Conservation (phyloP, 345 rosid species). For the Citrus australasica region DNA sequence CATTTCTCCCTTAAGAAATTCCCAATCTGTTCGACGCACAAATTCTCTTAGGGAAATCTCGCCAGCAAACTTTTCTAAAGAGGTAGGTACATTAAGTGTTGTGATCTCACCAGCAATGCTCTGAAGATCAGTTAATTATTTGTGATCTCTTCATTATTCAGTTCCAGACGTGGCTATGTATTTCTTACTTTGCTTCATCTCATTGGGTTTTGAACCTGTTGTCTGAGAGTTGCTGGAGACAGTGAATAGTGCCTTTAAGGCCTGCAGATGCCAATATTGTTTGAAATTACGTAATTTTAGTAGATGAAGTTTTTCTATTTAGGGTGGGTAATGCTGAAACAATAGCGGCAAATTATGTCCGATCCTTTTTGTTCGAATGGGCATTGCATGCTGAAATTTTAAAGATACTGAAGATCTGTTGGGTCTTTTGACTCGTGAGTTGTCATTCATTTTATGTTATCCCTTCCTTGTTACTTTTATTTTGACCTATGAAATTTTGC, state of each 20-base stretch:
- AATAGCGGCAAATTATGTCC: background rate
- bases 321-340: background rate
- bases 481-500: slow-evolving; percentile 21
- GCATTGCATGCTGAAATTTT: background rate
- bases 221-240: background rate
- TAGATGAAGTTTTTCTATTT: background rate
- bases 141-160: background rate
- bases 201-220: background rate
- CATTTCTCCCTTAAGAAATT: slow-evolving; percentile 53
- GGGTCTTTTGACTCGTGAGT: background rate
- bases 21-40: slow-evolving; percentile 58
- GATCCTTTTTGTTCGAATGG: background rate
- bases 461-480: background rate
- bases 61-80: slow-evolving; percentile 89
- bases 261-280: background rate
- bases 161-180: background rate
- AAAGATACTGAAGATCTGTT: background rate
- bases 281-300: too few relatives aligned
- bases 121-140: background rate
- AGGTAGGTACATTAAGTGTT: slow-evolving; percentile 31
- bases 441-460: background rate
- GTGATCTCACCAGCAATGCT: background rate
- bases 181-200: background rate
- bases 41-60: slow-evolving; percentile 71
- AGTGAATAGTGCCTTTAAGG: background rate